Evolutionary conservation across 1,284 basidiomycete genomes (phyloP).

Genomic region (Cystobasidium slooffiae): DNA sequence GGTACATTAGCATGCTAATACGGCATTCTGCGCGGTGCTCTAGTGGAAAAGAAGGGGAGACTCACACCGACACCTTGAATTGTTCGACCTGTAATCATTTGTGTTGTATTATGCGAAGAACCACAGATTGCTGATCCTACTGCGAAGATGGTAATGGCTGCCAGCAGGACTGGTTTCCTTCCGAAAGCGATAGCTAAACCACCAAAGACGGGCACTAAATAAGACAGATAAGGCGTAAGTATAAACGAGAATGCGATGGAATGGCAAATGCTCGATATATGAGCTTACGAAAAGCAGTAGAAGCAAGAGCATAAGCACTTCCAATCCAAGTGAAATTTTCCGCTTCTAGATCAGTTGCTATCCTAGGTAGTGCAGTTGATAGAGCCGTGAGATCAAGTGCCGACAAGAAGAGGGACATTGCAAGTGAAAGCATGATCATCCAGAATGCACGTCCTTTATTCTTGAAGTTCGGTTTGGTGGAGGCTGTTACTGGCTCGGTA

Average conservation of each 20-base stretch:
- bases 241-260: neutral
- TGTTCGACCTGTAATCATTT: conserved; percentile 54
- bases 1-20: neutral
- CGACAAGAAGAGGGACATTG: conserved; percentile 43
- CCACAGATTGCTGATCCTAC: conserved; percentile 56
- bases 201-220: conserved; percentile 47
- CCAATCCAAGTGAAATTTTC: conserved; percentile 51
- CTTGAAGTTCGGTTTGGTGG: conserved; percentile 9
- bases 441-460: conserved; percentile 45
- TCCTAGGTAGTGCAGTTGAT: conserved; percentile 47
- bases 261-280: neutral
- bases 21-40: neutral
- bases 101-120: conserved; percentile 54
- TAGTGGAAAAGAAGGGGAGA: neutral
- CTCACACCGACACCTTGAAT: conserved; percentile 56
- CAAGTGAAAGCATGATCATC: conserved; percentile 49
- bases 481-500: neutral
- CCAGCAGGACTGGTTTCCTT: conserved; percentile 54
- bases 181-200: conserved; percentile 50
- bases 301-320: conserved; percentile 50
- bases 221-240: neutral
- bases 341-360: conserved; percentile 48
- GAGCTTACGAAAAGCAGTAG: conserved; percentile 48
- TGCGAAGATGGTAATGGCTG: conserved; percentile 55
- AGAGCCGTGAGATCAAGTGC: conserved; percentile 52